These are phyloP conservation scores for Trichothecium roseum DNA, from an alignment of 2,329 filamentous ascomycete genomes.

Conservation along the genomic window DNA sequence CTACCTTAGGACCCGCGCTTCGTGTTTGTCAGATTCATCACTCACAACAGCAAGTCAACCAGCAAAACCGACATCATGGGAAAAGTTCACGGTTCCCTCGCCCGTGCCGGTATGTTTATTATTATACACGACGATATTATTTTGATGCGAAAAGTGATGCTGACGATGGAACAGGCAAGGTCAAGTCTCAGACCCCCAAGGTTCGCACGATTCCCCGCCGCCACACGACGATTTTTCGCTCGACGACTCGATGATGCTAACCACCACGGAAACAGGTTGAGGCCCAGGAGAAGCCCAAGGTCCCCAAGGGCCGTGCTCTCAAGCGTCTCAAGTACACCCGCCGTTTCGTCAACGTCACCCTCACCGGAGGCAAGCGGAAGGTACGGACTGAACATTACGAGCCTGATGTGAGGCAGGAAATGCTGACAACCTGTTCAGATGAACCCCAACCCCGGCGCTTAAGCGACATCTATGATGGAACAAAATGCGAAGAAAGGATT, in stretches of 20 bases:
- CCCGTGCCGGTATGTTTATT: constrained; percentile 58
- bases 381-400: constrained; percentile 30
- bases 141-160: constrained; percentile 8
- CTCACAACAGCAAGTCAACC: constrained; percentile 24
- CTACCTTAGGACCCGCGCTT: constrained; percentile 1
- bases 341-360: constrained; percentile 95
- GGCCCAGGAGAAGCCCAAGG: constrained; percentile 91
- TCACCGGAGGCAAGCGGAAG: constrained; percentile 98
- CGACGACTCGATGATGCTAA: too few relatives aligned
- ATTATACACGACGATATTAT: constrained; percentile 5
- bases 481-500: too few relatives aligned
- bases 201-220: constrained; percentile 37
- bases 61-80: constrained; percentile 55
- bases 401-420: neutral
- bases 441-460: constrained; percentile 77
- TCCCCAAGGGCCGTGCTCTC: constrained; percentile 91
- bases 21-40: constrained; percentile 18
- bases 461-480: constrained; percentile 21
- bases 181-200: constrained; percentile 94
- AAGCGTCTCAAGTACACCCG: constrained; percentile 96
- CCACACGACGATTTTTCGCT: neutral
- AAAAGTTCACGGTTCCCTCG: constrained; percentile 90
- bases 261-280: constrained; percentile 50
- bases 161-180: constrained; percentile 75
- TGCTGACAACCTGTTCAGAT: constrained; percentile 43